These are phyloP conservation scores for Drechslera avenae DNA, from an alignment of 2,329 filamentous ascomycete genomes.

Conservation along the genomic window DNA sequence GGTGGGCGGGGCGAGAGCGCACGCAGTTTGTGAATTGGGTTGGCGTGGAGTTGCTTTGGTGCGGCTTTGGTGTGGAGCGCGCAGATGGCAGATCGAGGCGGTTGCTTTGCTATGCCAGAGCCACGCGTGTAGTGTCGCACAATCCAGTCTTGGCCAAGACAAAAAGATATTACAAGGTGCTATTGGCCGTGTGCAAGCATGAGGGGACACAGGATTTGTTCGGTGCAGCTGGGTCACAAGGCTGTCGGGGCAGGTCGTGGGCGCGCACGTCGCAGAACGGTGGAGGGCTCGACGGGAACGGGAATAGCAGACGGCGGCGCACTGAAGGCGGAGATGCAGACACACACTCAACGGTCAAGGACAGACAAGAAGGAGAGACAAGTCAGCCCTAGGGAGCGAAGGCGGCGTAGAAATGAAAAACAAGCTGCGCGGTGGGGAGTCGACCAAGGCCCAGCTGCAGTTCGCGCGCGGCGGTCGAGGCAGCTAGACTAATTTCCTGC, in stretches of 20 bases:
- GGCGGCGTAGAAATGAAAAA: slow-evolving; percentile 17
- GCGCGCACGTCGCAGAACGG: background rate
- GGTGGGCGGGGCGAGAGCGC: background rate
- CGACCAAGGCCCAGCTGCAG: slow-evolving; percentile 4
- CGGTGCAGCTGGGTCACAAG: background rate
- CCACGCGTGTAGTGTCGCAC: slow-evolving; percentile 5
- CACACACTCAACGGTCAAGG: slow-evolving; percentile 10
- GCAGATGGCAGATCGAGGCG: background rate
- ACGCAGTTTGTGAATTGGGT: background rate
- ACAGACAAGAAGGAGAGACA: slow-evolving; percentile 17
- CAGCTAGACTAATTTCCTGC: slow-evolving; percentile 9
- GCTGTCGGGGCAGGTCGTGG: background rate
- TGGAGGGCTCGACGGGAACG: background rate
- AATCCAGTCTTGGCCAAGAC: background rate
- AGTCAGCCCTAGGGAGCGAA: slow-evolving; percentile 6
- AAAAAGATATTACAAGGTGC: slow-evolving; percentile 1
- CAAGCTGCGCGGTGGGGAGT: slow-evolving; percentile 9
- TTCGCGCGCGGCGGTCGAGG: slow-evolving; percentile 13
- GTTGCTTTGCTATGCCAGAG: background rate
- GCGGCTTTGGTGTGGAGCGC: background rate
- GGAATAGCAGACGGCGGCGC: background rate
- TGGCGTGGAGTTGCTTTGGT: background rate
- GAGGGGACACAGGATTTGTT: background rate
- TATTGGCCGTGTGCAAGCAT: slow-evolving; percentile 5
- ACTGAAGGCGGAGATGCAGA: background rate